phyloP scores from a whole-genome alignment of 805 yeast species.

The Metahyphopichia silvanorum region DNA sequence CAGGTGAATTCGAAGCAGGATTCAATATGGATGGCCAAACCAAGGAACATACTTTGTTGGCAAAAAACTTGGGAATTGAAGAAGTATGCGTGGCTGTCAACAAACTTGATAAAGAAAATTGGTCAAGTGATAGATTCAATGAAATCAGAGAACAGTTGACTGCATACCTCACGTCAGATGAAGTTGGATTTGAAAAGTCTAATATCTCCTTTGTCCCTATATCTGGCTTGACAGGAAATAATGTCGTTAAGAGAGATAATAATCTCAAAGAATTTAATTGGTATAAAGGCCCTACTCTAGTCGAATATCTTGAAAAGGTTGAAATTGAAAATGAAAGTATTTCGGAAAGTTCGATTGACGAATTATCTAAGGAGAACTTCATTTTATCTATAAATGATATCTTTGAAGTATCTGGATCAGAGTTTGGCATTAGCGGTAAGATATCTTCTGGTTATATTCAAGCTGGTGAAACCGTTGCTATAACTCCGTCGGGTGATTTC shows the following conservation, averaged over 20 bases:
- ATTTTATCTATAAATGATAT: conserved; percentile 65
- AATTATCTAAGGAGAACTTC: conserved; percentile 42
- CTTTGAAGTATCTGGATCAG: conserved; percentile 43
- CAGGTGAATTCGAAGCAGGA: conserved; percentile 70
- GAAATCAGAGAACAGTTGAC: conserved; percentile 48
- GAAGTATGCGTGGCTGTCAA: conserved; percentile 61
- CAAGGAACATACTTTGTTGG: conserved; percentile 71
- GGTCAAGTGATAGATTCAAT: conserved; percentile 52
- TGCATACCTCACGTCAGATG: conserved; percentile 46
- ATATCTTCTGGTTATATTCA: conserved; percentile 66
- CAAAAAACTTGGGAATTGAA: conserved; percentile 64
- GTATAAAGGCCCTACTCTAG: conserved; percentile 46
- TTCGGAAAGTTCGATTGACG: conserved; percentile 8
- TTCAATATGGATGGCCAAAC: conserved; percentile 70
- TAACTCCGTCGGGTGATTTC: conserved; percentile 50
- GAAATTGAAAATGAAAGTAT: conserved; percentile 12
- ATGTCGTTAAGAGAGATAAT: conserved; percentile 48
- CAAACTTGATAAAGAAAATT: conserved; percentile 62
- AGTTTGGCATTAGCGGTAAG: conserved; percentile 59
- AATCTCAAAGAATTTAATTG: conserved; percentile 35
- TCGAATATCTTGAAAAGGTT: conserved; percentile 37
- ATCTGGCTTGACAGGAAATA: conserved; percentile 66
- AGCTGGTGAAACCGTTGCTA: conserved; percentile 61
- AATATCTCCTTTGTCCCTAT: conserved; percentile 58
- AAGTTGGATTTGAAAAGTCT: conserved; percentile 46